Evolutionary conservation across 2,329 filamentous ascomycete species (phyloP), one percentile per base, ranked within the genome.

Genomic region (Pseudonectria buxi): DNA sequence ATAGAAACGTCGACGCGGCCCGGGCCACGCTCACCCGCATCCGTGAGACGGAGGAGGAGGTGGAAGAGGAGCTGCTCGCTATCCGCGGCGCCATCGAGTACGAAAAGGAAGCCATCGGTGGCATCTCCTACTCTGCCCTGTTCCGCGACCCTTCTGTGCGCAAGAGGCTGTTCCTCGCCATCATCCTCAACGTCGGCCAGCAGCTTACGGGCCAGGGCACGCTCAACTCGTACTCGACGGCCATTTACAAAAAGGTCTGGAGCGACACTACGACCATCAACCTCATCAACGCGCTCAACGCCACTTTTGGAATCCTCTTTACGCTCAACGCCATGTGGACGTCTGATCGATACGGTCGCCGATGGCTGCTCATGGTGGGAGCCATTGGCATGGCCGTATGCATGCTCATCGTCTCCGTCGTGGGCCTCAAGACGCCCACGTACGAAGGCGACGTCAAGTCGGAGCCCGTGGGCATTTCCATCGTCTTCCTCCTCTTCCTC

Each of bases 291-390:
- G 81, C 81, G 4, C 66, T 86, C 35, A 86, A 85, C 55, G 81
- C 80, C 27, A 86, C 81, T 6, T 81, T 79, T 46, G 78, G 78
- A 37, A 86, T 86, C 43, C 41, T 85, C 14, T 86, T 86, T 60
- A 86, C 81, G 0, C 66, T 85, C 29, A 85, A 84, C 46, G 81
- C 81, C 11, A 73, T 79, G 26, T 86, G 81, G 80, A 83, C 79
- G 4, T 78, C 83, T 24, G 81, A 86, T 56, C 72, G 80, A 32
- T 85, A 81, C 46, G 82, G 81, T 26, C 72, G 81, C 34, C 80
- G 81, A 49, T 79, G 81, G 65, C 64, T 86, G 39, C 71, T 86
- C 50, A 78, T 86, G 37, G 67, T 78, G 25, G 81, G 82, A 50
- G 80, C 73, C 27, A 59, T 79, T 29, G 81, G 81, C 26, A 86